Percentiles rank a stretch among this genome's conserved stretches.
phyloP scores from a whole-genome alignment of 768 basidiomycete species.

The Podaxis rugospora region DNA sequence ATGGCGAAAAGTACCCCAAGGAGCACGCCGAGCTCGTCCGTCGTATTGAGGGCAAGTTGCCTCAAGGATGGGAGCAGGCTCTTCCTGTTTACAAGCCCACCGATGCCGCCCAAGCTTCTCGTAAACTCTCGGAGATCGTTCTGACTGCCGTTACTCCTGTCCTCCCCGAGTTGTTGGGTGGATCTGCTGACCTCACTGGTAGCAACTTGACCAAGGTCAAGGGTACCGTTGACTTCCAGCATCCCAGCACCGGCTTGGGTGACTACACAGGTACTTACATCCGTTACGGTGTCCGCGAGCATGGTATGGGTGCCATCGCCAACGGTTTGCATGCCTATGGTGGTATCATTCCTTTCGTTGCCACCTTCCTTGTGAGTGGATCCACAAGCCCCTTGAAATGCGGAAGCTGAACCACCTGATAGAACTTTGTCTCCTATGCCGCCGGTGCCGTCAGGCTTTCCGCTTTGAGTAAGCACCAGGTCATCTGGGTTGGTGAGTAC shows the following conservation, averaged over 20 bases:
- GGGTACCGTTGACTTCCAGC: conserved; percentile 86
- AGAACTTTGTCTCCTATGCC: conserved; percentile 94
- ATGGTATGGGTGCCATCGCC: conserved; percentile 94
- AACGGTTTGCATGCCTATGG: conserved; percentile 91
- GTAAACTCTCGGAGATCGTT: conserved; percentile 90
- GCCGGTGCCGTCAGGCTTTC: conserved; percentile 91
- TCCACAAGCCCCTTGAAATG: not conserved
- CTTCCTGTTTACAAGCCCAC: conserved; percentile 82
- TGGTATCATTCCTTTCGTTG: conserved; percentile 84
- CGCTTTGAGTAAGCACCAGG: conserved; percentile 83
- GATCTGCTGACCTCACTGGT: conserved; percentile 90
- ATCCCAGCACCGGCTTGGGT: conserved; percentile 79
- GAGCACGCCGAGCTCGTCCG: conserved; percentile 86
- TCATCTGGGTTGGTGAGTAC: conserved; percentile 86
- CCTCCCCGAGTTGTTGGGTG: conserved; percentile 84
- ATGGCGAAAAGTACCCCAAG: conserved; percentile 73
- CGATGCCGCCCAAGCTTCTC: conserved; percentile 84
- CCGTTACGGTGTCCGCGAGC: conserved; percentile 96
- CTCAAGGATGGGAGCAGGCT: conserved; percentile 79
- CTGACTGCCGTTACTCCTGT: conserved; percentile 68
- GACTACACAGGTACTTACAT: conserved; percentile 85
- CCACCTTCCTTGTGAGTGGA: conserved; percentile 77
- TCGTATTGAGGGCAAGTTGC: conserved; percentile 79
- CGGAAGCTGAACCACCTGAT: conserved; percentile 10
- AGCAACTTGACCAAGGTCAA: conserved; percentile 91